Percentiles rank a stretch among this genome's conserved stretches.
Evolutionary conservation across 257 asterid genomes (phyloP).

Genomic region (Cynanchum wilfordii): DNA sequence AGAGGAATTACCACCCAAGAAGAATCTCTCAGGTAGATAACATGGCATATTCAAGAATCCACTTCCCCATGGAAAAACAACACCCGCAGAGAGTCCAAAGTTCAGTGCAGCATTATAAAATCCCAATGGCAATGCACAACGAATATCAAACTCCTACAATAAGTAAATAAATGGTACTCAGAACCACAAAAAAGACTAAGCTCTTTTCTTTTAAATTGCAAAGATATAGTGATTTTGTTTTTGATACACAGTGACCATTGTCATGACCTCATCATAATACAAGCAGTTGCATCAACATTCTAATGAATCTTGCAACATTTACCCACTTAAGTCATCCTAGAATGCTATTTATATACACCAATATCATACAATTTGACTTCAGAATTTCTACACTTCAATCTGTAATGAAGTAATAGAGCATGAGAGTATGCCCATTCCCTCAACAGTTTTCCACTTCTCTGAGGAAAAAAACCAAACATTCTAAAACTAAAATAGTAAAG

Average conservation of each 20-base stretch:
- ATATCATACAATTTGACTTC: not conserved
- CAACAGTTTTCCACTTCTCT: not conserved
- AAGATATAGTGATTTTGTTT: not conserved
- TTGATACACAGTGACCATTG: not conserved
- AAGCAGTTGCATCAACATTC: not conserved
- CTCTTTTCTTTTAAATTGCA: not conserved
- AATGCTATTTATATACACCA: not conserved
- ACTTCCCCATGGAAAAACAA: slow-evolving; percentile 76
- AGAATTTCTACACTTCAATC: not conserved
- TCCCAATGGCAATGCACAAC: slow-evolving; percentile 84
- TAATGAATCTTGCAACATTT: not conserved
- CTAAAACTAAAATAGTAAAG: not conserved
- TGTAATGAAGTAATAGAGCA: not conserved
- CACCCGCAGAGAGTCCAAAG: slow-evolving; percentile 72
- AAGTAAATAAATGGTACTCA: slow-evolving; percentile 12
- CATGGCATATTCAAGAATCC: slow-evolving; percentile 56
- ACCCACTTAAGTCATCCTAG: not conserved
- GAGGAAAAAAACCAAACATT: not conserved
- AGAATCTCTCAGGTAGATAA: slow-evolving; percentile 76
- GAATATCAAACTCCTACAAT: slow-evolving; percentile 80
- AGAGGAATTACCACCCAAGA: slow-evolving; percentile 83
- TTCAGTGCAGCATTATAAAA: slow-evolving; percentile 71
- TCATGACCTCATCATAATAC: not conserved
- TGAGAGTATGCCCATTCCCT: not conserved
- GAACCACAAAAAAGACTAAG: slow-evolving; percentile 8